These are phyloP conservation scores for Ceriops decandra DNA, from an alignment of 345 rosid genomes.

Conservation along the genomic window DNA sequence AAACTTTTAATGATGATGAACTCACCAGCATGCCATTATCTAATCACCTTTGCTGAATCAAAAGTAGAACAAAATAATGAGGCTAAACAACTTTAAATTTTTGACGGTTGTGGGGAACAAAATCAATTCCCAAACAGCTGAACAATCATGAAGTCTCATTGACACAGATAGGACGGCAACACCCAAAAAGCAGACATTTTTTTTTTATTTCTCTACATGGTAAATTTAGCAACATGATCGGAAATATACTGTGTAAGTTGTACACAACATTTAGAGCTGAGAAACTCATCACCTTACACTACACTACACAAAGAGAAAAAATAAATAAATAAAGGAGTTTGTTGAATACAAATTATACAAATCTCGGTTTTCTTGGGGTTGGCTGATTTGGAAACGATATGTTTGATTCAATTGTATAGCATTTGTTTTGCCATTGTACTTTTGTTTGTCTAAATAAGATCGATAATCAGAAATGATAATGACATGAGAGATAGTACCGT, in stretches of 20 bases:
- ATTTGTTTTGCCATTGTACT: not conserved
- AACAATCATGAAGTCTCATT: slow-evolving; percentile 55
- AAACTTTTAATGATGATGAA: slow-evolving; percentile 71
- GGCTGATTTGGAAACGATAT: too few species aligned
- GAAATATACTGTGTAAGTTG: too few species aligned
- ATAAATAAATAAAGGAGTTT: too few species aligned
- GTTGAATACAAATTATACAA: too few species aligned
- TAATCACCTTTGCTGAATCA: slow-evolving; percentile 63
- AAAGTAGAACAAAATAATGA: slow-evolving; percentile 65
- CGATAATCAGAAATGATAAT: slow-evolving; percentile 16
- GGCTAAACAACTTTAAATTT: slow-evolving; percentile 46
- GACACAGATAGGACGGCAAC: slow-evolving; percentile 53
- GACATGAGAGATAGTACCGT: not conserved
- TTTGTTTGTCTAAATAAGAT: slow-evolving; percentile 2
- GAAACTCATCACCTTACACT: too few species aligned
- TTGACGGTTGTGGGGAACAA: slow-evolving; percentile 76
- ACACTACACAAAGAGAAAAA: too few species aligned
- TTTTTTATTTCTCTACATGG: not conserved
- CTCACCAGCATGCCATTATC: slow-evolving; percentile 79
- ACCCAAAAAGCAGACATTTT: slow-evolving; percentile 25
- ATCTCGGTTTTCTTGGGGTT: too few species aligned
- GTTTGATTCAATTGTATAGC: too few species aligned
- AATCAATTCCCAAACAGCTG: slow-evolving; percentile 83
- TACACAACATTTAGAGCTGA: too few species aligned
- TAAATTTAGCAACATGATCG: too few species aligned